Evolutionary conservation across 2,329 filamentous ascomycete genomes (phyloP), one percentile per base, ranked within the genome.

Genomic region (Fusarium transvaalense): DNA sequence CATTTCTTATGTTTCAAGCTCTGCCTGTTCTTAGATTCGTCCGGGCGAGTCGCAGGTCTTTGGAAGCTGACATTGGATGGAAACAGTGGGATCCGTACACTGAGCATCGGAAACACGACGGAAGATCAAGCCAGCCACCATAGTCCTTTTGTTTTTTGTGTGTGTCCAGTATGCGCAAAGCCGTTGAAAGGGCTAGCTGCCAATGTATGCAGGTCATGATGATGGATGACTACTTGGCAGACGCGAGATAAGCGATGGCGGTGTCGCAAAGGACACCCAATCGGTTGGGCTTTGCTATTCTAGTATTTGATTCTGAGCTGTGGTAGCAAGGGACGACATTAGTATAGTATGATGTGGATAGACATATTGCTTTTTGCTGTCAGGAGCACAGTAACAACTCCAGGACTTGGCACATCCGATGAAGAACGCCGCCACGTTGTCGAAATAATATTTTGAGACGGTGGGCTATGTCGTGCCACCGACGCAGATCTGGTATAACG

Each of bases 171-270:
- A 61, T 61, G 66, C 57, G 66, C 19, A 27, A 59, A 70, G 62
- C 69, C 68, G 58, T 66, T 62, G 50, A 46, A 48, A 65, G 53
- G 50, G 48, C 47, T 60, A 68, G 37, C 64, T 61, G 56, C 56
- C 61, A 68, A 43, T 52, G 57, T 37, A 71, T 74, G 72, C 72
- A 71, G 62, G 68, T 67, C 66, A 70, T 57, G 48, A 55, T 64
- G 59, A 65, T 52, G 56, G 56, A 71, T 47, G 58, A 58, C 52
- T 43, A 54, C 58, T 58, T 61, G 56, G 48, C 61, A 68, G 68
- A 64, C 55, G 64, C 62, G 60, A 74, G 72, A 73, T 74, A 74
- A 72, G 72, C 72, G 72, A 73, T 56, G 47, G 56, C 58, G 59
- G 59, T 64, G 61, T 67, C 39, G 56, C 69, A 59, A 66, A 71